Evolutionary conservation across 805 yeast species (phyloP).

Genomic region (Candida piceae): DNA sequence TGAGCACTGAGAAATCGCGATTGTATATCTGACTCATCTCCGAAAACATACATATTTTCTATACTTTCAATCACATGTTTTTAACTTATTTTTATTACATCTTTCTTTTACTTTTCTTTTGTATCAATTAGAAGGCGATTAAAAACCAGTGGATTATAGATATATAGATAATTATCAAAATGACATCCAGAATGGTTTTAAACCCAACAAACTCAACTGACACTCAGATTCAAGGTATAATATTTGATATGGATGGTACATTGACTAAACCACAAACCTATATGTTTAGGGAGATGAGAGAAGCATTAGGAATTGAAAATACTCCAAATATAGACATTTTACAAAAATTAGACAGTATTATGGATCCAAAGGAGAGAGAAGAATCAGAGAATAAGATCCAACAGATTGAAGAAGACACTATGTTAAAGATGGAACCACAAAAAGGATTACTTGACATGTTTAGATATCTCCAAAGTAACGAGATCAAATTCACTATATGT

Average conservation of each 20-base stretch:
- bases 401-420: constrained; percentile 56
- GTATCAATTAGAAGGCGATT: no score
- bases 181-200: constrained; percentile 16
- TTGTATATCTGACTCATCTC: no score
- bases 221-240: constrained; percentile 36
- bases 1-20: no score
- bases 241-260: constrained; percentile 82
- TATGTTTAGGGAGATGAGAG: constrained; percentile 50
- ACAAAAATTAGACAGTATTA: constrained; percentile 41
- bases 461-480: constrained; percentile 20
- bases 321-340: constrained; percentile 47
- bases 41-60: no score
- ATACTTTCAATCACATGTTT: no score
- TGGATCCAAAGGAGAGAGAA: constrained; percentile 33
- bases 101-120: no score
- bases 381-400: constrained; percentile 44
- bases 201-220: constrained; percentile 21
- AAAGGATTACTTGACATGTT: constrained; percentile 42
- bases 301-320: constrained; percentile 43
- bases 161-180: no score
- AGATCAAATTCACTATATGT: constrained; percentile 49
- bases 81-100: no score
- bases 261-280: constrained; percentile 55
- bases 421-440: constrained; percentile 51
- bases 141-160: no score